A percentile compares a stretch with the other conserved stretches of the same genome.
Conservation (phyloP, 306 rosid genomes). For the Cajanus cajan region DNA sequence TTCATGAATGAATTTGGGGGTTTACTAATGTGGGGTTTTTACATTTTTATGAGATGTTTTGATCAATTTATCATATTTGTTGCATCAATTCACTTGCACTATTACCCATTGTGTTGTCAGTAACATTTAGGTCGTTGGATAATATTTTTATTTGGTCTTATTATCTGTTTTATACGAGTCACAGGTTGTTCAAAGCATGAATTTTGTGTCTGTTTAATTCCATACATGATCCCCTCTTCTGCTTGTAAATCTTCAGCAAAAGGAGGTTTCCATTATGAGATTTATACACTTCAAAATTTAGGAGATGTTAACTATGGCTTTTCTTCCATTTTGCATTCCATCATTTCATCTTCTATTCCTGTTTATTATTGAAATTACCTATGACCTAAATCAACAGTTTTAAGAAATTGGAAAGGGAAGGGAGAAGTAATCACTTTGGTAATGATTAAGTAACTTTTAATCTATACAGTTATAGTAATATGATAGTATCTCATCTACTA, state of each 20-base stretch:
- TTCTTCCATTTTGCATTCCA: not conserved
- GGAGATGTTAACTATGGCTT: slow-evolving; percentile 2
- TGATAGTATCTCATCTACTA: slow-evolving; percentile 29
- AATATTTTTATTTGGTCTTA: not conserved
- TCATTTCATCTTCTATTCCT: slow-evolving; percentile 1
- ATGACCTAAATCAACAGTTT: slow-evolving; percentile 1
- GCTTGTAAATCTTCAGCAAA: slow-evolving; percentile 4
- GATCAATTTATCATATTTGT: slow-evolving; percentile 3
- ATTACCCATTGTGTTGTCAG: not conserved
- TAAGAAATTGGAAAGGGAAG: not conserved
- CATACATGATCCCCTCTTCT: not conserved
- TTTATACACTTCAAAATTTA: not conserved
- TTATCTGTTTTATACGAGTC: slow-evolving; percentile 8
- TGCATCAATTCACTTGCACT: slow-evolving; percentile 1
- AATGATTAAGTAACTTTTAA: not conserved
- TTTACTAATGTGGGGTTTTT: not conserved
- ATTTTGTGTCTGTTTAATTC: not conserved
- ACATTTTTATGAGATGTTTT: not conserved
- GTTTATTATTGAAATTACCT: not conserved
- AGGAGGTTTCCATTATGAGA: slow-evolving; percentile 1
- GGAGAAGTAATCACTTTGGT: slow-evolving; percentile 16
- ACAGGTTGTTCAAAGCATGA: not conserved
- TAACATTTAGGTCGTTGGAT: not conserved
- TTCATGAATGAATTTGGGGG: not conserved
- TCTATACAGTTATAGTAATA: slow-evolving; percentile 12